These are phyloP conservation scores for Torulaspora gathmanii DNA, from an alignment of 805 yeast species.

Conservation along the genomic window DNA sequence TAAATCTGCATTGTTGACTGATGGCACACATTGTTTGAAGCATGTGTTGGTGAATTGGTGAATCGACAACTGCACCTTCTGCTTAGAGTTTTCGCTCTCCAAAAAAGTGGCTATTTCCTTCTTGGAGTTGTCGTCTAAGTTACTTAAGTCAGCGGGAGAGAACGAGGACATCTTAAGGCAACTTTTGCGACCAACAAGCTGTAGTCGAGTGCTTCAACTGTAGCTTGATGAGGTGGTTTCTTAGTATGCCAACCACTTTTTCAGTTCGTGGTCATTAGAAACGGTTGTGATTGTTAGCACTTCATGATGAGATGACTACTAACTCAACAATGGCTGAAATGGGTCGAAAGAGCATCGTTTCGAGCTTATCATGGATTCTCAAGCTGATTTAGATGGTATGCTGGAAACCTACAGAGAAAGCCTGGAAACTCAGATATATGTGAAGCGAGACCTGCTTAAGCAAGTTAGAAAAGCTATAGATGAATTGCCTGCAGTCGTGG, in stretches of 20 bases:
- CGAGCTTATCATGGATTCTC: background rate
- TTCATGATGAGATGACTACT: background rate
- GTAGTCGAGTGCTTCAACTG: background rate
- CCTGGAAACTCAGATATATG: constrained; percentile 26
- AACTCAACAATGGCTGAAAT: background rate
- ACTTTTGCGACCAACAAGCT: background rate
- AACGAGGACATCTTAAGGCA: constrained; percentile 33
- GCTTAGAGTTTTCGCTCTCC: constrained; percentile 78
- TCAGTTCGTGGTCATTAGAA: background rate
- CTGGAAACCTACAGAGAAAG: constrained; percentile 20
- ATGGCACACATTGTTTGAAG: constrained; percentile 73
- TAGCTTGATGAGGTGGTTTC: background rate
- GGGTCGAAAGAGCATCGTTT: background rate
- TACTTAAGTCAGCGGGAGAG: constrained; percentile 40
- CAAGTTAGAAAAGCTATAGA: constrained; percentile 23
- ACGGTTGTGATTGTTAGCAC: background rate
- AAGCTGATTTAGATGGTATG: background rate
- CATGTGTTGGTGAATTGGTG: constrained; percentile 88
- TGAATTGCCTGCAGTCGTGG: constrained; percentile 7
- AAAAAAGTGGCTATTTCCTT: constrained; percentile 70
- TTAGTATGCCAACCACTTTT: background rate
- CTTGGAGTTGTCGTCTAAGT: constrained; percentile 63
- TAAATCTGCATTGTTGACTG: constrained; percentile 46
- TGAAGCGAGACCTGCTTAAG: constrained; percentile 26
- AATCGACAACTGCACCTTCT: constrained; percentile 80